Conservation (phyloP, 2,329 filamentous ascomycete genomes). For the Hypoxylon sp. region DNA sequence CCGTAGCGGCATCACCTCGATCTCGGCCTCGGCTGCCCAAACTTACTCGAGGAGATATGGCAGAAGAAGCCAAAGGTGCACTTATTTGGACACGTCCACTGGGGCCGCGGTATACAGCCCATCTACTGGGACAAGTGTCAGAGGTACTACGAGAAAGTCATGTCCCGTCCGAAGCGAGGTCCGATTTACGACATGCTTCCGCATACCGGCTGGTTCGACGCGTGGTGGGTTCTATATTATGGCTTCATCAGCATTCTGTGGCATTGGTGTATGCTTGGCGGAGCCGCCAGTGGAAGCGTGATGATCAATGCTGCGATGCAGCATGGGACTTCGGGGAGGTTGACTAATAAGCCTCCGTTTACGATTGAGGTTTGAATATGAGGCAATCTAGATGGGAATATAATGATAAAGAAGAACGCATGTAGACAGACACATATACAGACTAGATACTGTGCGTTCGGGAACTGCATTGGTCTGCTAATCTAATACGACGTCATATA, state of each 20-base stretch:
- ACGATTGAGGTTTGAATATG: constrained; percentile 50
- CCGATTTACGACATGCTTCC: constrained; percentile 64
- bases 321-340: constrained; percentile 66
- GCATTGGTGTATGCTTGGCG: constrained; percentile 71
- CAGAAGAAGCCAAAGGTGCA: constrained; percentile 81
- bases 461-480: background rate
- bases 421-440: background rate
- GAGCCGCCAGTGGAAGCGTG: constrained; percentile 64
- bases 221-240: constrained; percentile 61
- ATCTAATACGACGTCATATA: background rate
- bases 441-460: background rate
- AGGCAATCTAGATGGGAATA: background rate
- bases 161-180: constrained; percentile 61
- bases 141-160: constrained; percentile 77
- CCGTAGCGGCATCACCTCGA: constrained; percentile 77
- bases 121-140: constrained; percentile 84
- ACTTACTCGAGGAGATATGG: constrained; percentile 80
- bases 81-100: constrained; percentile 89
- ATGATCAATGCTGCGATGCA: constrained; percentile 73
- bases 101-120: constrained; percentile 77
- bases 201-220: constrained; percentile 63
- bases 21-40: constrained; percentile 77
- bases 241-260: constrained; percentile 66
- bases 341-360: constrained; percentile 58
- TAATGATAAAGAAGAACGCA: background rate